Evolutionary conservation across 129 eudicot genomes (phyloP), one percentile per base, ranked within the genome.

Genomic region (Heracleum sosnowskyi): DNA sequence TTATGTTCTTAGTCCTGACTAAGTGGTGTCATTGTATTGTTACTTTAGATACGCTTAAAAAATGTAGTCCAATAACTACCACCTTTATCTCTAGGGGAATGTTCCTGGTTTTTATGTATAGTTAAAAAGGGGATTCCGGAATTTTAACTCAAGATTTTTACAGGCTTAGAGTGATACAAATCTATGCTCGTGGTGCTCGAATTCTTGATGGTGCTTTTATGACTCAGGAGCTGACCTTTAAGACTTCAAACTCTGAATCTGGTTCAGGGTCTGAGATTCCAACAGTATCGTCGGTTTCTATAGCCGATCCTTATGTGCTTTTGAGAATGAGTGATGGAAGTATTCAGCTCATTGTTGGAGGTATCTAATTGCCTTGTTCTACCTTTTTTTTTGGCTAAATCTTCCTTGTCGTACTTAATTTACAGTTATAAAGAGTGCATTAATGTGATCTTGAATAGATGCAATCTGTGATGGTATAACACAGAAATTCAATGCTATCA

Each of bases 301-400:
- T 95, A 68, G 99, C 97, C 45, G 99, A 95, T 90, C 99, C 99
- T 13, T 95, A 86, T 82, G 99, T 95, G 76, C 78, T 95, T 77
- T 80, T 95, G 78, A 88, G 85, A 82, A 92, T 92, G 96, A 88
- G 87, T 69, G 97, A 95, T 90, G 96, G 94, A 81, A 95, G 88
- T 69, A 82, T 92, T 81, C 97, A 92, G 91, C 99, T 95, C 79
- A 97, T 95, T 87, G 92, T 90, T 83, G 99, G 99, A 92, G 99
- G 99, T 95, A 90, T 80, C 31, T 79, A 41, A 42, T 76, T 77
- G 42, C 62, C 76, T 49, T 46, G 47, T 16, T 46, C 53, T 46
- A 44, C 53, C 53, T 46, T 45, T 0, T 45, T 45, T 46, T 46
- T 15, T 0, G 0, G 53, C 53, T 46, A 15, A 46, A 46, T 46